Conservation (phyloP, 2,329 filamentous ascomycete genomes). For the Calonectria henricotiae region DNA sequence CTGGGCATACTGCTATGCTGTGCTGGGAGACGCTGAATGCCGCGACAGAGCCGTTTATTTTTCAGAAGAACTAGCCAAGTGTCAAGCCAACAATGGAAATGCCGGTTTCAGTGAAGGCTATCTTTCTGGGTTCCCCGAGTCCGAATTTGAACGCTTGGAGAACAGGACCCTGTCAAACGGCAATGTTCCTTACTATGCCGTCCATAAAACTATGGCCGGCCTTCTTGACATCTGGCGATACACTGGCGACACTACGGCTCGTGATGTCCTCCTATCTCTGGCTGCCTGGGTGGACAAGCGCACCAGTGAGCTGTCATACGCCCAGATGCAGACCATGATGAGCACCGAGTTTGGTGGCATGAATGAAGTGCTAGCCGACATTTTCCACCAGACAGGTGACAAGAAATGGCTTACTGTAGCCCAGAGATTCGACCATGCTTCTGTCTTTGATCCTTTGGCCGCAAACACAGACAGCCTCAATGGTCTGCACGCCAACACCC, state of each 20-base stretch:
- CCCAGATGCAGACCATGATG: slow-evolving; percentile 66
- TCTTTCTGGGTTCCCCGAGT: slow-evolving; percentile 69
- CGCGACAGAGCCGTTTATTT: slow-evolving; percentile 65
- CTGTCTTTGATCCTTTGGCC: slow-evolving; percentile 65
- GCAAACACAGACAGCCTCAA: slow-evolving; percentile 63
- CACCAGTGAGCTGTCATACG: slow-evolving; percentile 61
- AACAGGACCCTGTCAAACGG: slow-evolving; percentile 63
- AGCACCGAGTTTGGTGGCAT: slow-evolving; percentile 70
- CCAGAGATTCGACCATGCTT: slow-evolving; percentile 67
- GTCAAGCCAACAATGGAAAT: slow-evolving; percentile 66
- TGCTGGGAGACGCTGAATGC: slow-evolving; percentile 62
- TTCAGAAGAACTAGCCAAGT: slow-evolving; percentile 66
- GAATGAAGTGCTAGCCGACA: slow-evolving; percentile 67
- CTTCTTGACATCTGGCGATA: slow-evolving; percentile 67
- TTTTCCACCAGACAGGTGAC: slow-evolving; percentile 66
- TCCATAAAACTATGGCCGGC: slow-evolving; percentile 71
- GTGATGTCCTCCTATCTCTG: slow-evolving; percentile 62
- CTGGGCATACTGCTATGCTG: slow-evolving; percentile 67
- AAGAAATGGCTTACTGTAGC: slow-evolving; percentile 65
- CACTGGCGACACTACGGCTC: slow-evolving; percentile 62
- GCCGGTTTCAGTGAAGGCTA: slow-evolving; percentile 65
- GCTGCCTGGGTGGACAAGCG: slow-evolving; percentile 67
- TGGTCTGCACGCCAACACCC: slow-evolving; percentile 69
- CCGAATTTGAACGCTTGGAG: slow-evolving; percentile 65
- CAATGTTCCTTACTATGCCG: slow-evolving; percentile 70